Evolutionary conservation across 2,329 filamentous ascomycete genomes (phyloP).

Genomic region (Blastomyces gilchristii): DNA sequence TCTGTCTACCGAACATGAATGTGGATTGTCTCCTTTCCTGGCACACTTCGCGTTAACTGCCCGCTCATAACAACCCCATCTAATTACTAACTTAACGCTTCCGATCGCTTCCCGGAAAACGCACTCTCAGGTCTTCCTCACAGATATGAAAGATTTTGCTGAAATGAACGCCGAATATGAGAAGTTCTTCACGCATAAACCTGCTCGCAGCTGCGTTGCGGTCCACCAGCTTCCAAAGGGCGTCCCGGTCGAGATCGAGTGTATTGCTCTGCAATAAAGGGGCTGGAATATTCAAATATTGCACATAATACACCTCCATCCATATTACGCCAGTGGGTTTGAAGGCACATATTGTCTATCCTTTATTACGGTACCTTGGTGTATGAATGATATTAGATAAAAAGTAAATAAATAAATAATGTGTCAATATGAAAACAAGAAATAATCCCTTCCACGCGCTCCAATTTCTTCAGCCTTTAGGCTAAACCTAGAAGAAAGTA

Average conservation of each 20-base stretch:
- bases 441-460: too few relatives aligned
- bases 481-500: too few relatives aligned
- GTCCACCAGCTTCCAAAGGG: constrained; percentile 54
- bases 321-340: not conserved
- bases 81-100: not conserved
- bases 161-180: constrained; percentile 66
- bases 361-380: not conserved
- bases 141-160: constrained; percentile 81
- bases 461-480: too few relatives aligned
- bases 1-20: not conserved
- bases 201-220: constrained; percentile 53
- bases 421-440: too few relatives aligned
- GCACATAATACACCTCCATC: not conserved
- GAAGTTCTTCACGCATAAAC: constrained; percentile 58
- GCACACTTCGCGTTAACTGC: not conserved
- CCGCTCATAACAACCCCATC: not conserved
- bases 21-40: not conserved
- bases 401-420: not conserved
- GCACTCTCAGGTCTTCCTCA: constrained; percentile 58
- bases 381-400: not conserved
- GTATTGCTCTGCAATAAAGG: constrained; percentile 46
- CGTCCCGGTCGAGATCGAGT: constrained; percentile 56
- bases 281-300: not conserved
- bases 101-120: not conserved
- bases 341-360: not conserved